A percentile compares a stretch with the other conserved stretches of the same genome.
These are phyloP conservation scores for Entophlyctis luteolus DNA, from an alignment of 192 early-diverging fungal genomes.

Conservation along the genomic window DNA sequence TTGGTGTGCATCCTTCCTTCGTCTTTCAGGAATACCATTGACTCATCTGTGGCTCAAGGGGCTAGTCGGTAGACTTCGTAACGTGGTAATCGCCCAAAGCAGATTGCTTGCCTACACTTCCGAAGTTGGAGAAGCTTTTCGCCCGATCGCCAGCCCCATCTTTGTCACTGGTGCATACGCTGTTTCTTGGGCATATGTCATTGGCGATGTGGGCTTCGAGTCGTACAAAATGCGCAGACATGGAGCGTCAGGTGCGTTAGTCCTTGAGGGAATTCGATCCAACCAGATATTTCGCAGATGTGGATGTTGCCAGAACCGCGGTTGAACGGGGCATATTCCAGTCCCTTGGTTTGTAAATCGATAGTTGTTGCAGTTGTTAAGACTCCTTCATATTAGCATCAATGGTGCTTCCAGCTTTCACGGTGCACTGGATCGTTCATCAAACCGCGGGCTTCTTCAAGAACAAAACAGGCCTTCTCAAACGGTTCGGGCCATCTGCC, in stretches of 20 bases:
- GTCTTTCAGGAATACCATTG: no score
- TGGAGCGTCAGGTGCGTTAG: background rate
- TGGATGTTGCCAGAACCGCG: constrained; percentile 19
- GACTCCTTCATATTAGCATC: constrained; percentile 37
- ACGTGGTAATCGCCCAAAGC: constrained; percentile 11
- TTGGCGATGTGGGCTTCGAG: constrained; percentile 28
- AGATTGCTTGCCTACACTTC: constrained; percentile 52
- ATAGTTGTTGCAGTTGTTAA: background rate
- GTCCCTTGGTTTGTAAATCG: constrained; percentile 9
- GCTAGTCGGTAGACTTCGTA: constrained; percentile 20
- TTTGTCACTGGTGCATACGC: constrained; percentile 60
- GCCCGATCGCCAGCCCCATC: constrained; percentile 49
- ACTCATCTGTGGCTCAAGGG: background rate
- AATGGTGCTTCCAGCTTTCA: constrained; percentile 54
- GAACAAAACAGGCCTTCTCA: constrained; percentile 35
- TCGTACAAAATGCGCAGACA: constrained; percentile 21
- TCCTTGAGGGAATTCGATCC: no score
- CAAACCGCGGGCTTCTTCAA: constrained; percentile 8
- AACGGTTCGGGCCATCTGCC: constrained; percentile 53
- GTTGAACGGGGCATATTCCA: constrained; percentile 26
- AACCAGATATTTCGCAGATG: background rate
- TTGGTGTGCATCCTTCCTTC: no score
- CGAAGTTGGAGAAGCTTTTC: constrained; percentile 63
- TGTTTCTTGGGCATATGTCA: constrained; percentile 53
- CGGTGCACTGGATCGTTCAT: constrained; percentile 45